Base-by-base conservation (phyloP, 768 basidiomycete genomes). In the Lactarius tabidus region DNA sequence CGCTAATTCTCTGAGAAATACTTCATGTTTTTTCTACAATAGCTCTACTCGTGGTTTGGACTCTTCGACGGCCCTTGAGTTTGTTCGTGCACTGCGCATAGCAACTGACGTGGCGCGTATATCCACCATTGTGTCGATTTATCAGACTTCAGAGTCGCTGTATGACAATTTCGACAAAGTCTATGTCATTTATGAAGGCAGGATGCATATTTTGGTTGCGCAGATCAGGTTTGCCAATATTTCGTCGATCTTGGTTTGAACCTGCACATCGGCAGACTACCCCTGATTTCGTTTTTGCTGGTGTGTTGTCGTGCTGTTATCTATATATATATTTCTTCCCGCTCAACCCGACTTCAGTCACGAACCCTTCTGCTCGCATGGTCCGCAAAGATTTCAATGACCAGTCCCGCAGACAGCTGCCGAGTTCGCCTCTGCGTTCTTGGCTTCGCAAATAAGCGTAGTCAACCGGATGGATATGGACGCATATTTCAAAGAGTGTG, bases 141-240 rank as follows among this genome's bases (percentile, higher is more conserved):
- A 94, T 75, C 92, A 94, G 75, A 91, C 90, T 9, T 86, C 87
- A 58, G 90, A 93, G 72, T 79, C 79, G 2, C 72, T 88, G 0
- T 88, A 85, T 64, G 64, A 81, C 23, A 77, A 81, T 51, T 94
- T 93, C 72, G 89, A 92, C 79, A 91, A 92, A 72, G 88, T 93
- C 38, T 86, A 88, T 72, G 84, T 93, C 39, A 81, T 94, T 71
- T 84, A 88, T 75, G 87, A 87, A 64, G 89, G 90, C 4, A 77
- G 79, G 39, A 86, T 88, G 81, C 84, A 31, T 94, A 88, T 77
- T 93, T 84, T 62, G 92, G 92, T 2, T 84, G 84, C 7, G 84
- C 85, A 2, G 75, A 80, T 54, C 75, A 82, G 64, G 92, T 90
- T 0, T 78, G 83, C 58, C 77, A 84, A 65, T 91, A 92, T 74